phyloP scores from a whole-genome alignment of 2,329 filamentous ascomycete species.

The Colletotrichum camelliae region DNA sequence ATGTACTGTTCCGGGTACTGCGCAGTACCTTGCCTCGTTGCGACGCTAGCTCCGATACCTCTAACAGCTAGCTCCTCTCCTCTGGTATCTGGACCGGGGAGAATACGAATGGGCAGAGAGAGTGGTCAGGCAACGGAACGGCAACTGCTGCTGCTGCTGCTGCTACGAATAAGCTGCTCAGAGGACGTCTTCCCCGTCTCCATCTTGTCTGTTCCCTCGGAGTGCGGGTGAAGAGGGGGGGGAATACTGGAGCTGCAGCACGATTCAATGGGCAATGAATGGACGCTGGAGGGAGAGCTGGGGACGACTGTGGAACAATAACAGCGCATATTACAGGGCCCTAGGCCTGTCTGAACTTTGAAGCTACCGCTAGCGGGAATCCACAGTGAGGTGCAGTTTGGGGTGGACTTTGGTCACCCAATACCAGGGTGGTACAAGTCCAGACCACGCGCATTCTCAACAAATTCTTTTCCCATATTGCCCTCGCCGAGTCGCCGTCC shows the following conservation, averaged over 20 bases:
- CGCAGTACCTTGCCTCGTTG: background rate
- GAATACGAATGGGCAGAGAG: background rate
- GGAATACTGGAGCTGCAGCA: background rate
- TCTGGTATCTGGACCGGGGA: background rate
- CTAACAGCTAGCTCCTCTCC: background rate
- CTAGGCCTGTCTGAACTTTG: background rate
- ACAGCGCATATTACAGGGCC: conserved; percentile 15
- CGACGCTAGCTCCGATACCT: background rate
- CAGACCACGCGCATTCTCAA: conserved; percentile 14
- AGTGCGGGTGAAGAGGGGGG: background rate
- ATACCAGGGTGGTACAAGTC: conserved; percentile 22
- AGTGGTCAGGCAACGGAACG: background rate
- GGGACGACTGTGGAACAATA: conserved; percentile 9
- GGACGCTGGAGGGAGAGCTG: background rate
- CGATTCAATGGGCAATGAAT: background rate
- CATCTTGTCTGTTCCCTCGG: background rate
- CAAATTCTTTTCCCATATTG: conserved; percentile 22
- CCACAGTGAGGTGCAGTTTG: conserved; percentile 10
- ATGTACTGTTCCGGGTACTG: background rate
- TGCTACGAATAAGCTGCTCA: background rate
- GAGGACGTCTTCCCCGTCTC: background rate
- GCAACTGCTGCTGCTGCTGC: background rate
- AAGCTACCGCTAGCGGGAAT: conserved; percentile 12
- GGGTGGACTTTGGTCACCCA: background rate
- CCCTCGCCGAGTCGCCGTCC: background rate